These are phyloP conservation scores for Coemansia sp. DNA, from an alignment of 371 early-diverging fungal species.

Conservation along the genomic window DNA sequence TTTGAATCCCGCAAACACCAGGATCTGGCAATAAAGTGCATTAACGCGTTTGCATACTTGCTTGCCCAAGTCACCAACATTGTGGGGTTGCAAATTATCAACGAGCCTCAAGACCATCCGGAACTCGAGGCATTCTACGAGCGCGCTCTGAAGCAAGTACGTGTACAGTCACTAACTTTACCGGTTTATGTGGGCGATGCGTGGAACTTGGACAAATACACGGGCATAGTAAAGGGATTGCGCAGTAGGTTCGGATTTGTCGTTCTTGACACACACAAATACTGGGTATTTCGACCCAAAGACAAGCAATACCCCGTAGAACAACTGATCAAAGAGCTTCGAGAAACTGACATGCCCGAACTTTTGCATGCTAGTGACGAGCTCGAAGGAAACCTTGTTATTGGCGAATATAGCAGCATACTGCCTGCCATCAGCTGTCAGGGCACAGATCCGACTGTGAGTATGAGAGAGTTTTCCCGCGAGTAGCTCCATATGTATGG, in stretches of 20 bases:
- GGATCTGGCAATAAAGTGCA: conserved; percentile 8
- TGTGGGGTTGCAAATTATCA: conserved; percentile 13
- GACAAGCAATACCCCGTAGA: conserved; percentile 7
- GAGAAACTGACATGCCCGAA: not conserved
- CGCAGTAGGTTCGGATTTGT: conserved; percentile 6
- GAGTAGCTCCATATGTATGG: conserved; percentile 1
- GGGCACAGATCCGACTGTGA: conserved; percentile 13
- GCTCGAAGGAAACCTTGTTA: conserved; percentile 7
- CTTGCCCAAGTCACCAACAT: conserved; percentile 8
- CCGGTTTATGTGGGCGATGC: conserved; percentile 15
- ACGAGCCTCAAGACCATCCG: conserved; percentile 13
- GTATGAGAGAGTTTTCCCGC: conserved; percentile 11
- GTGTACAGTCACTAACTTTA: not conserved
- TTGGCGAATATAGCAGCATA: conserved; percentile 16
- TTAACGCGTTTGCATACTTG: conserved; percentile 2
- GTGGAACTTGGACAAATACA: conserved; percentile 12
- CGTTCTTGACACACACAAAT: conserved; percentile 11
- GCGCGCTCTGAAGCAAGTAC: conserved; percentile 4
- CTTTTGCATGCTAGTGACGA: conserved; percentile 6
- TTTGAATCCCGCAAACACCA: conserved; percentile 4
- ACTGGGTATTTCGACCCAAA: conserved; percentile 16
- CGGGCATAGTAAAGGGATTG: not conserved
- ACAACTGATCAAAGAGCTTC: conserved; percentile 3
- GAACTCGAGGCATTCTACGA: conserved; percentile 5
- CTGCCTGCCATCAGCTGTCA: conserved; percentile 16